phyloP scores from a whole-genome alignment of 164 flowering plant species.

The Chimonanthus praecox region DNA sequence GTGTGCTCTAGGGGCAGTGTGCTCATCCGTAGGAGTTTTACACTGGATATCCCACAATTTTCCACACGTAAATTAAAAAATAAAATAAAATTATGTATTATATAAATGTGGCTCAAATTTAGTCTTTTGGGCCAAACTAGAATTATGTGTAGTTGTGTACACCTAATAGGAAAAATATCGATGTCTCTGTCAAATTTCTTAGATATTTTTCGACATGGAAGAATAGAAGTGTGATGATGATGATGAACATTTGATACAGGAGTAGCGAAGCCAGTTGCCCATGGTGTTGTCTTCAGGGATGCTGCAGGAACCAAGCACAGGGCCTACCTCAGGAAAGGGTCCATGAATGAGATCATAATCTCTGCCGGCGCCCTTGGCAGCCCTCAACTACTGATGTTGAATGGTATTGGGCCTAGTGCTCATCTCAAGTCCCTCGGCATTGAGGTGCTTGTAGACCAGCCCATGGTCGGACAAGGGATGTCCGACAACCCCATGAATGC shows the following conservation, averaged over 20 bases:
- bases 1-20: too few relatives aligned
- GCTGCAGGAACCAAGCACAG: slow-evolving; percentile 61
- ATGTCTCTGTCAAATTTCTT: too few relatives aligned
- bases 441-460: slow-evolving; percentile 43
- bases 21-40: too few relatives aligned
- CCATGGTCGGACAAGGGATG: slow-evolving; percentile 76
- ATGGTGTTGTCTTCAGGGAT: slow-evolving; percentile 81
- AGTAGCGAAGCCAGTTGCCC: slow-evolving; percentile 64
- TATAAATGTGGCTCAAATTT: too few relatives aligned
- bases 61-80: too few relatives aligned
- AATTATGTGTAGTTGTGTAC: too few relatives aligned
- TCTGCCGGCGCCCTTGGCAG: slow-evolving; percentile 84
- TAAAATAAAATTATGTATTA: too few relatives aligned
- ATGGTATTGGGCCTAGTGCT: slow-evolving; percentile 72
- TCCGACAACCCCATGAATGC: slow-evolving; percentile 83
- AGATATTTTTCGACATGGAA: too few relatives aligned
- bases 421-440: slow-evolving; percentile 62
- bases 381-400: slow-evolving; percentile 75
- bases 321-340: slow-evolving; percentile 34
- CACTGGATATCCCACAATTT: too few relatives aligned
- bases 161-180: too few relatives aligned
- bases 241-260: not conserved
- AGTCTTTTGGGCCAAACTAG: too few relatives aligned
- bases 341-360: slow-evolving; percentile 57
- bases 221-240: too few relatives aligned